These are phyloP conservation scores for Sclerotinia minor DNA, from an alignment of 2,329 filamentous ascomycete genomes.

Conservation along the genomic window DNA sequence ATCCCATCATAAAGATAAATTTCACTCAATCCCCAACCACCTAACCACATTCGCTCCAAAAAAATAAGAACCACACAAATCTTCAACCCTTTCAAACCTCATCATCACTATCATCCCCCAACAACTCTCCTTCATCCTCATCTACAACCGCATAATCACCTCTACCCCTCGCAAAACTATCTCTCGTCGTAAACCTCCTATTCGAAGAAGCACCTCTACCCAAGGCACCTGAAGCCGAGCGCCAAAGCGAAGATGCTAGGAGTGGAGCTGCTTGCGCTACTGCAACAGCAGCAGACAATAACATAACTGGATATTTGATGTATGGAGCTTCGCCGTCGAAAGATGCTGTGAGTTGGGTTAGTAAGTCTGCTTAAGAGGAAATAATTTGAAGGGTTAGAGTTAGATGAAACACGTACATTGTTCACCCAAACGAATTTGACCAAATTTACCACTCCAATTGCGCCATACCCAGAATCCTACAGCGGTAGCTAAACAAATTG, in stretches of 20 bases:
- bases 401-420: constrained; percentile 42
- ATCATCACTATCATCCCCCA: constrained; percentile 92
- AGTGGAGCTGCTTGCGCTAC: constrained; percentile 66
- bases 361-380: constrained; percentile 19
- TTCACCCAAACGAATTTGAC: constrained; percentile 87
- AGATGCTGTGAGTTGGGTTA: constrained; percentile 39
- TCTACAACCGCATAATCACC: constrained; percentile 89
- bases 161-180: constrained; percentile 82
- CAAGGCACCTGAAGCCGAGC: constrained; percentile 55
- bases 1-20: neutral
- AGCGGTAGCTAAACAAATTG: constrained; percentile 67
- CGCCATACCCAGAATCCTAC: constrained; percentile 83
- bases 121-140: constrained; percentile 88
- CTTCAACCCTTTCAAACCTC: constrained; percentile 57
- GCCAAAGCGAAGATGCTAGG: constrained; percentile 71
- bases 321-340: constrained; percentile 73
- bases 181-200: constrained; percentile 75
- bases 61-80: too few species aligned
- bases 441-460: constrained; percentile 87
- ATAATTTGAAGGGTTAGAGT: too few species aligned
- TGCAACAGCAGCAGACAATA: constrained; percentile 63
- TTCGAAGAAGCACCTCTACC: constrained; percentile 47
- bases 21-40: neutral
- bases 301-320: constrained; percentile 80
- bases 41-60: neutral